These are phyloP conservation scores for Cyclotella kingstonii DNA, from an alignment of 108 stramenopile species.

Conservation along the genomic window DNA sequence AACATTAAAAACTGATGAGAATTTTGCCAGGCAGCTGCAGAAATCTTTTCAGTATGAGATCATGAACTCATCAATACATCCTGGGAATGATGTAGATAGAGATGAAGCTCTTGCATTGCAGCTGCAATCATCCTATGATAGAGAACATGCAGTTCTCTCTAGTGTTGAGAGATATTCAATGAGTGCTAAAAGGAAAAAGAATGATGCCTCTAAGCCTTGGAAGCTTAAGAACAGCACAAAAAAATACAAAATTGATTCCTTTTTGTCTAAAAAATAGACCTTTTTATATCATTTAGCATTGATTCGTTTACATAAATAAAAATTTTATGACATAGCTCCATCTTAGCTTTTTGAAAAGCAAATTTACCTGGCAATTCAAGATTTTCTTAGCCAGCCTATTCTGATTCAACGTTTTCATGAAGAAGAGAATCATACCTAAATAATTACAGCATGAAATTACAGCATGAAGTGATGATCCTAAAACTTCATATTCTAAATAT, in stretches of 20 bases:
- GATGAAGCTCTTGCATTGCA: slow-evolving; percentile 63
- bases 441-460: too few species aligned
- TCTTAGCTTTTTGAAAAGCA: too few species aligned
- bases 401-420: too few species aligned
- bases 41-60: slow-evolving; percentile 9
- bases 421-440: too few species aligned
- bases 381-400: too few species aligned
- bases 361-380: too few species aligned
- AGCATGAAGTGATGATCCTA: too few species aligned
- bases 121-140: slow-evolving; percentile 68
- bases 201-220: slow-evolving; percentile 1
- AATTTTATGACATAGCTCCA: too few species aligned
- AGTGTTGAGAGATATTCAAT: slow-evolving; percentile 40
- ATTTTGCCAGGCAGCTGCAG: slow-evolving; percentile 24
- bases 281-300: not conserved
- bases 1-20: slow-evolving; percentile 19
- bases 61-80: not conserved
- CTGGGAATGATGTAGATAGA: slow-evolving; percentile 24
- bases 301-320: not conserved
- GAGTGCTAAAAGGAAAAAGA: slow-evolving; percentile 13
- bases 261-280: slow-evolving; percentile 14
- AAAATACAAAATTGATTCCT: slow-evolving; percentile 34
- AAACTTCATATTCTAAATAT: too few species aligned
- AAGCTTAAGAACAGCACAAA: slow-evolving; percentile 1
- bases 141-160: slow-evolving; percentile 49